Conservation (phyloP, 176 grass and related monocot species). For the Aechmea fasciata region DNA sequence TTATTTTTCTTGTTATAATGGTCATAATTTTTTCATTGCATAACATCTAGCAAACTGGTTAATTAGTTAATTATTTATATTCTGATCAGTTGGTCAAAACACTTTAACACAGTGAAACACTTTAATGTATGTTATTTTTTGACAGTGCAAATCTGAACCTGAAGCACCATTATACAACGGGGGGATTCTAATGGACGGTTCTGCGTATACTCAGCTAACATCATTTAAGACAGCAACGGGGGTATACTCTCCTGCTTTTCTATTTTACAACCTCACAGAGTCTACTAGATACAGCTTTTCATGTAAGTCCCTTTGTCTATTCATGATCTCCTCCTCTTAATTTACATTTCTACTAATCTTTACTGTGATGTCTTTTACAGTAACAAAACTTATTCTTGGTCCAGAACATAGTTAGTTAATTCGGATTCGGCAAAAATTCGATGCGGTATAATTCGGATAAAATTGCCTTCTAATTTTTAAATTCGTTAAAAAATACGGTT, state of each 20-base stretch:
- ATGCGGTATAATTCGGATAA: too few relatives aligned
- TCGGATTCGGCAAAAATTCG: too few relatives aligned
- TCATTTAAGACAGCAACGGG: slow-evolving; percentile 43
- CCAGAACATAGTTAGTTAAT: too few relatives aligned
- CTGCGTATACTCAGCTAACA: slow-evolving; percentile 22
- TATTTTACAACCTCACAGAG: slow-evolving; percentile 58
- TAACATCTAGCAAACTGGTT: too few relatives aligned
- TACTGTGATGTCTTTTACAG: neutral
- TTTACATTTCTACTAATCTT: neutral
- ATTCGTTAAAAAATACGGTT: too few relatives aligned
- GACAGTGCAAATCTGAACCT: slow-evolving; percentile 70
- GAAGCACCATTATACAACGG: slow-evolving; percentile 75
- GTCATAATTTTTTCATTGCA: too few relatives aligned
- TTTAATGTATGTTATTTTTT: neutral
- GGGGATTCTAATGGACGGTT: slow-evolving; percentile 50
- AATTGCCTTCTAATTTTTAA: too few relatives aligned
- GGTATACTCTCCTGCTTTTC: slow-evolving; percentile 57
- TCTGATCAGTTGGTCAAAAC: too few relatives aligned
- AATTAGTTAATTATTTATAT: too few relatives aligned
- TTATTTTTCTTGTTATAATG: too few relatives aligned
- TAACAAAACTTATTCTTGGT: too few relatives aligned
- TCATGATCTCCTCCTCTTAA: neutral
- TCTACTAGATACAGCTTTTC: slow-evolving; percentile 74
- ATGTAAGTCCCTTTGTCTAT: slow-evolving; percentile 33
- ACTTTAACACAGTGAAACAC: too few relatives aligned